Evolutionary conservation across 176 grass and related monocot genomes (phyloP).

Genomic region (Ampelocalamus luodianensis): DNA sequence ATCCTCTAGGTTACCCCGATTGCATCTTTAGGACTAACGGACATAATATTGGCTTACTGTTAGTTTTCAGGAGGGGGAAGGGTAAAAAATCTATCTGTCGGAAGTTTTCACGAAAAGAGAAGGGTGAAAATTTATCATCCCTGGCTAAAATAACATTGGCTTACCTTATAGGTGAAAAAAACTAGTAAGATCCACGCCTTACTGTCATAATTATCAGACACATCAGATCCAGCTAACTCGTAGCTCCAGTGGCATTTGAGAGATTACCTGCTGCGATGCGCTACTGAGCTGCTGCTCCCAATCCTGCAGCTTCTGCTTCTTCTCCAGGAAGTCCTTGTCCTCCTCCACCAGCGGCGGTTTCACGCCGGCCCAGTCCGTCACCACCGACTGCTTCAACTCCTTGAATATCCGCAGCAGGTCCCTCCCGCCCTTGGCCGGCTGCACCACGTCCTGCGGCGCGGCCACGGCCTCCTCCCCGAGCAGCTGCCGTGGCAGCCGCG

Average conservation of each 20-base stretch:
- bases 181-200: background rate
- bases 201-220: background rate
- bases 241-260: background rate
- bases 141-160: background rate
- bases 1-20: background rate
- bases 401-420: slow-evolving; percentile 94
- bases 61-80: background rate
- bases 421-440: slow-evolving; percentile 90
- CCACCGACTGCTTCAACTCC: slow-evolving; percentile 85
- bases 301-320: slow-evolving; percentile 79
- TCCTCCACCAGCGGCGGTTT: slow-evolving; percentile 81
- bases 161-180: background rate
- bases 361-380: slow-evolving; percentile 77
- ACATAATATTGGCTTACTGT: background rate
- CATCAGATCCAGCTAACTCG: background rate
- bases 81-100: no score
- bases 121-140: background rate
- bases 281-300: slow-evolving; percentile 76
- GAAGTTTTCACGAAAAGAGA: background rate
- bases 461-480: slow-evolving; percentile 59
- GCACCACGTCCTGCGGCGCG: slow-evolving; percentile 84
- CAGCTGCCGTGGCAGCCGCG: slow-evolving; percentile 77
- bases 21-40: background rate
- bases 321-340: slow-evolving; percentile 92
- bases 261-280: slow-evolving; percentile 77